These are phyloP conservation scores for Pisolithus sp. DNA, from an alignment of 768 basidiomycete genomes.

Conservation along the genomic window DNA sequence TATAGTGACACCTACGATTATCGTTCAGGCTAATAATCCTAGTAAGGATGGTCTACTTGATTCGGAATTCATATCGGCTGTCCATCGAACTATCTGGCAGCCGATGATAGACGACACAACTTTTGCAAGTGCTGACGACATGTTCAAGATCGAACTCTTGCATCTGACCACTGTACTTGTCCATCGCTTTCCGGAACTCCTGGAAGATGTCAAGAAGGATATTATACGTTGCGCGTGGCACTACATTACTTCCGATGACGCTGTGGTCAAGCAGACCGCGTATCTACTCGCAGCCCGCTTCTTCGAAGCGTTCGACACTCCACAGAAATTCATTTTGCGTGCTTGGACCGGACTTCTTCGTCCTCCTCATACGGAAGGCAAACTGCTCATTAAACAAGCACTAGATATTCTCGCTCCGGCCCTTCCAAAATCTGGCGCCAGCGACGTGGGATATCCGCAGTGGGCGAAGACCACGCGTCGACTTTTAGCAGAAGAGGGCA, in stretches of 20 bases:
- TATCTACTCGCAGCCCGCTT: constrained; percentile 89
- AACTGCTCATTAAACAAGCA: constrained; percentile 75
- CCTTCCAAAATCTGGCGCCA: constrained; percentile 59
- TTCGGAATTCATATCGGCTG: constrained; percentile 56
- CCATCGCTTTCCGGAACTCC: constrained; percentile 72
- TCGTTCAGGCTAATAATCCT: constrained; percentile 62
- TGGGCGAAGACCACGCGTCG: constrained; percentile 88
- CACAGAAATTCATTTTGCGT: constrained; percentile 83
- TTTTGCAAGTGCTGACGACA: constrained; percentile 66
- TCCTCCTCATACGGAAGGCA: constrained; percentile 70
- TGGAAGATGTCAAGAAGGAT: constrained; percentile 81
- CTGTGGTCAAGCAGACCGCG: constrained; percentile 87
- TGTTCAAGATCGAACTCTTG: constrained; percentile 85
- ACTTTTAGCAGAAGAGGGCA: constrained; percentile 83
- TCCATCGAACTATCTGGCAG: constrained; percentile 77
- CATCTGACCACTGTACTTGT: constrained; percentile 86
- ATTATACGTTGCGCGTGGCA: constrained; percentile 93
- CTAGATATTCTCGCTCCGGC: constrained; percentile 81
- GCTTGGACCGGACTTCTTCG: constrained; percentile 89
- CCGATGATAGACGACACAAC: constrained; percentile 53
- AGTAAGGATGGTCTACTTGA: constrained; percentile 61
- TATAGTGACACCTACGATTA: constrained; percentile 80
- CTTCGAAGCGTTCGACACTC: constrained; percentile 83
- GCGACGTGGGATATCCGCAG: constrained; percentile 50
- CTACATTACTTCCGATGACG: constrained; percentile 79